phyloP scores from a whole-genome alignment of 352 stramenopile species.

The Phytophthora megakarya region DNA sequence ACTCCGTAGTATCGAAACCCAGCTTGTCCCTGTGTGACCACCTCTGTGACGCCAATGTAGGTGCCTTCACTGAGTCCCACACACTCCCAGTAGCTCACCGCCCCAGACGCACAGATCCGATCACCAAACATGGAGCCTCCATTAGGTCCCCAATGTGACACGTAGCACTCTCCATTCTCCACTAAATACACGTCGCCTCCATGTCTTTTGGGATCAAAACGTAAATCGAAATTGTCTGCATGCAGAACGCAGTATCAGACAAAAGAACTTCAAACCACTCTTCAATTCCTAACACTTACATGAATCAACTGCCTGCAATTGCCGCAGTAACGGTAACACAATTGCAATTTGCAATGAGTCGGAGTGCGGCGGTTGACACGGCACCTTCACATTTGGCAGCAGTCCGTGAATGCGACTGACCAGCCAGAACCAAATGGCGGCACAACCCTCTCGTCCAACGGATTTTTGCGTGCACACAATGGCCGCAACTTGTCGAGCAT shows the following conservation, averaged over 20 bases:
- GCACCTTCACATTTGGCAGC: constrained; percentile 37
- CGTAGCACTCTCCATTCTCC: constrained; percentile 39
- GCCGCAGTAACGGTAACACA: constrained; percentile 51
- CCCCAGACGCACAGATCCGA: constrained; percentile 35
- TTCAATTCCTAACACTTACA: constrained; percentile 42
- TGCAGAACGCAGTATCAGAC: neutral
- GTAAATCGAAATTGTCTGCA: constrained; percentile 54
- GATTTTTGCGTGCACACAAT: constrained; percentile 41
- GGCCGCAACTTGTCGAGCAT: constrained; percentile 38
- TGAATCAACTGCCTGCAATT: constrained; percentile 52
- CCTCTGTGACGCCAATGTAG: constrained; percentile 57
- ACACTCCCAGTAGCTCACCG: constrained; percentile 77
- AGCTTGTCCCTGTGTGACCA: constrained; percentile 37
- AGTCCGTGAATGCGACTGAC: constrained; percentile 31
- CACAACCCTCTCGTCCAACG: constrained; percentile 28
- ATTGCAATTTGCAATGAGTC: constrained; percentile 40
- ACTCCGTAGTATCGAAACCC: constrained; percentile 51
- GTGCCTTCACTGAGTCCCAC: constrained; percentile 62
- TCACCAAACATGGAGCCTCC: constrained; percentile 61
- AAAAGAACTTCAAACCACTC: neutral
- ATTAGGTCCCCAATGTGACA: constrained; percentile 48
- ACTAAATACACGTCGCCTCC: constrained; percentile 54
- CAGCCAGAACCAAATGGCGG: constrained; percentile 52
- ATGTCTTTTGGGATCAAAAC: constrained; percentile 47
- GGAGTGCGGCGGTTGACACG: constrained; percentile 18